These are phyloP conservation scores for Yarrowia divulgata DNA, from an alignment of 805 yeast genomes.

Conservation along the genomic window DNA sequence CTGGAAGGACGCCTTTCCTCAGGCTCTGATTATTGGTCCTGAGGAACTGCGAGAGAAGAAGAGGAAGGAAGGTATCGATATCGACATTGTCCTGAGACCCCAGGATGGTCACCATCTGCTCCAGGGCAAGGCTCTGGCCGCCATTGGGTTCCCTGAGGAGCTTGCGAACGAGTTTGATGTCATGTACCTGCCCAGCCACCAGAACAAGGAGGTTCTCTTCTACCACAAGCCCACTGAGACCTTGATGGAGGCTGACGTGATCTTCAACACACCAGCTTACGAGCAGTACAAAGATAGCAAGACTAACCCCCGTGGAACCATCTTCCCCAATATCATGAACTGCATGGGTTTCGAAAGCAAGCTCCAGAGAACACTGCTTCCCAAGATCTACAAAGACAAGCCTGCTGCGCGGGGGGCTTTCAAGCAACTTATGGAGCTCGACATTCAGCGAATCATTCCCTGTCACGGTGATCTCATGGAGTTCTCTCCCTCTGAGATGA, in stretches of 20 bases:
- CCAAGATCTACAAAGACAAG: constrained; percentile 11
- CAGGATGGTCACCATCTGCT: constrained; percentile 24
- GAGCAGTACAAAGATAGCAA: constrained; percentile 12
- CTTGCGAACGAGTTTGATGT: constrained; percentile 59
- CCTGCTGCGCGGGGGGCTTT: constrained; percentile 13
- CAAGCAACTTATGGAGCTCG: background rate
- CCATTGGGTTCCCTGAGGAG: constrained; percentile 48
- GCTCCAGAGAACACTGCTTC: constrained; percentile 6
- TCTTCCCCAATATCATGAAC: constrained; percentile 21
- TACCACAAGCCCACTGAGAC: constrained; percentile 58
- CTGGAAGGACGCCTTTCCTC: constrained; percentile 58
- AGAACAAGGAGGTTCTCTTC: constrained; percentile 64
- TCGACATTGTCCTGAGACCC: constrained; percentile 21
- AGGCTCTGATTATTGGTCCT: constrained; percentile 60
- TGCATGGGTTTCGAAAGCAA: constrained; percentile 8
- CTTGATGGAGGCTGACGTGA: constrained; percentile 56
- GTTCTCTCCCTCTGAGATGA: constrained; percentile 10
- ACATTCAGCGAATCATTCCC: constrained; percentile 18
- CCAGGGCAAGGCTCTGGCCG: constrained; percentile 2
- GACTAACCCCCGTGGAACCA: constrained; percentile 1
- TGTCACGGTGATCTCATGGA: constrained; percentile 19
- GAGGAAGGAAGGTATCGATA: constrained; percentile 14
- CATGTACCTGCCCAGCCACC: constrained; percentile 62
- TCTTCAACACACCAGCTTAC: background rate
- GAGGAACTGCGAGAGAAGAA: constrained; percentile 46